Conservation (phyloP, 1,139 yeast genomes). For the Yamadazyma dendronema region DNA sequence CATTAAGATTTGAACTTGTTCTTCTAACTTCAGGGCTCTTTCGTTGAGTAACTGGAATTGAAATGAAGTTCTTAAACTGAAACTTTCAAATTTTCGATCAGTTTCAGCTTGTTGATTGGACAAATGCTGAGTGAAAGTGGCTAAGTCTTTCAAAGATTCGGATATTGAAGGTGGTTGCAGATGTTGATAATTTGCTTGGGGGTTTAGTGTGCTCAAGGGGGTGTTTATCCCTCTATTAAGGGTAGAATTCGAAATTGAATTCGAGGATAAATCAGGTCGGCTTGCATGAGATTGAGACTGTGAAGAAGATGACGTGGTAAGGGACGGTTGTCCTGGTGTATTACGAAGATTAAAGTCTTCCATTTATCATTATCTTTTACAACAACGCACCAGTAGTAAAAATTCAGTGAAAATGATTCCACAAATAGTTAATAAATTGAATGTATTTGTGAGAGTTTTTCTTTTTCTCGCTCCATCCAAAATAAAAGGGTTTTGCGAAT, state of each 20-base stretch:
- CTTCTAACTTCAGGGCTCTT: slow-evolving; percentile 19
- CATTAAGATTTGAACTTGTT: slow-evolving; percentile 3
- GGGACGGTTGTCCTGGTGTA: not conserved
- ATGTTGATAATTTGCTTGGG: not conserved
- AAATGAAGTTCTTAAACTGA: slow-evolving; percentile 19
- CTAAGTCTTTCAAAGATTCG: not conserved
- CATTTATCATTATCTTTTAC: slow-evolving; percentile 9
- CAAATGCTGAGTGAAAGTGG: not conserved
- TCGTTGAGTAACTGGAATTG: slow-evolving; percentile 27
- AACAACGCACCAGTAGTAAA: not conserved
- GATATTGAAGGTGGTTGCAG: not conserved
- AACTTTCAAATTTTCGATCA: slow-evolving; percentile 22
- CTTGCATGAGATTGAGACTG: not conserved
- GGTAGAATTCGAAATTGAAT: not conserved
- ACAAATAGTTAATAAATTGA: not conserved
- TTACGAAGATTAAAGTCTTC: slow-evolving; percentile 6
- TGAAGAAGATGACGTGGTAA: not conserved
- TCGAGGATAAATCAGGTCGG: not conserved
- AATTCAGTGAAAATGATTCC: not conserved
- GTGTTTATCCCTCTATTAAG: not conserved
- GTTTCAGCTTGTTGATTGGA: slow-evolving; percentile 14
- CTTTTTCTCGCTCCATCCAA: not conserved
- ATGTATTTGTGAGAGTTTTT: not conserved
- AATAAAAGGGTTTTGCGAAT: not conserved
- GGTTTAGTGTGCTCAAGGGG: not conserved